A percentile compares a stretch with the other conserved stretches of the same genome.
Evolutionary conservation across 345 rosid genomes (phyloP).

Genomic region (Corymbia maculata): DNA sequence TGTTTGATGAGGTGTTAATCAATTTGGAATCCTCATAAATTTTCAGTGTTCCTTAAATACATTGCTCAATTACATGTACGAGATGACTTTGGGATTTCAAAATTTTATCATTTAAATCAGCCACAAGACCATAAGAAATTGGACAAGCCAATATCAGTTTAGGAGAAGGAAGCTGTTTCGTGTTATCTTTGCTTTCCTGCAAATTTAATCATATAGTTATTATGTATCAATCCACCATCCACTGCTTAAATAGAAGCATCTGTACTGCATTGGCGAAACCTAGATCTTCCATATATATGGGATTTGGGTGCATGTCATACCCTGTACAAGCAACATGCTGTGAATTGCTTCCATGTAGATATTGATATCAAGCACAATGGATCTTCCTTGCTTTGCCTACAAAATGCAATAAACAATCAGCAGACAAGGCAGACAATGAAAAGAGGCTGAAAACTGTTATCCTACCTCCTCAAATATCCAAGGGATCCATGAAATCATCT

Average conservation of each 20-base stretch:
- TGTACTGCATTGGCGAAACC: background rate
- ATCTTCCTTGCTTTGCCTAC: constrained; percentile 49
- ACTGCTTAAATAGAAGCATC: background rate
- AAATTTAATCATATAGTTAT: background rate
- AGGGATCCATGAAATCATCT: constrained; percentile 64
- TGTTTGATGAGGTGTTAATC: background rate
- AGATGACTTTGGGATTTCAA: background rate
- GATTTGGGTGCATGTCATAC: constrained; percentile 26
- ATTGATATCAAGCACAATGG: constrained; percentile 34
- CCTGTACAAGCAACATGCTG: constrained; percentile 44
- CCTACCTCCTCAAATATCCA: constrained; percentile 75
- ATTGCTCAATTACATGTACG: background rate
- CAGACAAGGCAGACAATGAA: background rate
- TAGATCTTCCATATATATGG: background rate
- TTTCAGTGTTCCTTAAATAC: background rate
- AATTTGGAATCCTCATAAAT: background rate
- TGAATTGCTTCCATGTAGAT: constrained; percentile 75
- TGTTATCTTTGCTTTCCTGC: background rate
- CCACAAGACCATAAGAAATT: background rate
- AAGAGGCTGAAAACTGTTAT: background rate
- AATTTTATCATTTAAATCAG: background rate
- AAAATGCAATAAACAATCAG: constrained; percentile 9
- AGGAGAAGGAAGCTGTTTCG: background rate
- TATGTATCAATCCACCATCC: background rate
- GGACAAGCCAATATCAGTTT: background rate